Percentiles rank a stretch among this genome's conserved stretches.
These are phyloP conservation scores for Apophysomyces ossiformis DNA, from an alignment of 371 early-diverging fungal species.

Conservation along the genomic window DNA sequence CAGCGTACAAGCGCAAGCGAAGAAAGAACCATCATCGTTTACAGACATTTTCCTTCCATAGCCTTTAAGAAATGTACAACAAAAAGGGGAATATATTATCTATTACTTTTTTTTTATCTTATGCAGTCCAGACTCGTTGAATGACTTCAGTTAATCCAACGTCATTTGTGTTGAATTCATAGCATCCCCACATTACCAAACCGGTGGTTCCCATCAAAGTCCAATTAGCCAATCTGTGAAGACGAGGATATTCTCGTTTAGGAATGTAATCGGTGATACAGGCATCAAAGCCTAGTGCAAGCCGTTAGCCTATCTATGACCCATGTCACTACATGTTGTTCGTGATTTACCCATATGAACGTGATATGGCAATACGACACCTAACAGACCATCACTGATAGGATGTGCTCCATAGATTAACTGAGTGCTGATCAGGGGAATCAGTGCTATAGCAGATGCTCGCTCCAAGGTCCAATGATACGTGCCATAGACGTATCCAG, in stretches of 20 bases:
- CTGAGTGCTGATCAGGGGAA: slow-evolving; percentile 81
- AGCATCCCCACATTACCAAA: slow-evolving; percentile 86
- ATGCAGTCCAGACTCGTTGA: slow-evolving; percentile 81
- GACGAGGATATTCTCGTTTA: slow-evolving; percentile 63
- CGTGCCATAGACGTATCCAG: slow-evolving; percentile 33
- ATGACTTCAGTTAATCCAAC: slow-evolving; percentile 91
- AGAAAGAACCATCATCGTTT: slow-evolving; percentile 17
- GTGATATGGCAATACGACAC: slow-evolving; percentile 90
- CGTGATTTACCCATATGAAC: slow-evolving; percentile 69
- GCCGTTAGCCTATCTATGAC: neutral
- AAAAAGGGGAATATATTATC: slow-evolving; percentile 4
- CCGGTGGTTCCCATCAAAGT: slow-evolving; percentile 70
- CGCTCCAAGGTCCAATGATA: slow-evolving; percentile 72
- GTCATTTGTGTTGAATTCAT: slow-evolving; percentile 93
- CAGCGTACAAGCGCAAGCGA: slow-evolving; percentile 14
- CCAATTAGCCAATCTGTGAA: slow-evolving; percentile 67
- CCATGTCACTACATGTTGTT: neutral
- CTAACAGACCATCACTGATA: slow-evolving; percentile 84
- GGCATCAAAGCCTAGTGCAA: slow-evolving; percentile 69
- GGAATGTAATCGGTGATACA: slow-evolving; percentile 86
- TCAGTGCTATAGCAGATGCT: slow-evolving; percentile 70
- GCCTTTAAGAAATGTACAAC: slow-evolving; percentile 5
- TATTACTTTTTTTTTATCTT: slow-evolving; percentile 19
- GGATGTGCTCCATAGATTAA: slow-evolving; percentile 81
- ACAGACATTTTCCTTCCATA: slow-evolving; percentile 29